A percentile compares a stretch with the other conserved stretches of the same genome.
These are phyloP conservation scores for Saxophila tyrrhenica DNA, from an alignment of 495 filamentous ascomycete genomes.

Conservation along the genomic window DNA sequence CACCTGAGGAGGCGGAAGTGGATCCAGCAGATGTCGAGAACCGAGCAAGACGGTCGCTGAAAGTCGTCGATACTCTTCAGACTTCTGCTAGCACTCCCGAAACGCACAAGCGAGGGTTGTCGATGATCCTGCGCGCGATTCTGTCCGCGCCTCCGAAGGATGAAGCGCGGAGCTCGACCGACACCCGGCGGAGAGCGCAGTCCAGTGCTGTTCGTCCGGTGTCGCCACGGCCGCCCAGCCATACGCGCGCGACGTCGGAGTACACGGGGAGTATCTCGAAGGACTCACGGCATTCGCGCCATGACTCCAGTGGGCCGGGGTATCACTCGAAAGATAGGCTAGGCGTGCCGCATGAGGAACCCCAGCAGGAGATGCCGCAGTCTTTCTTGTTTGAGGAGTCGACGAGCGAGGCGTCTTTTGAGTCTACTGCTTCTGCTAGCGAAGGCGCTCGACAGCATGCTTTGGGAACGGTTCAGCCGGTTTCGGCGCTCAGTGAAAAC, in stretches of 20 bases:
- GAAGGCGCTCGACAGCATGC: constrained; percentile 5
- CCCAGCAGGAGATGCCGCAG: constrained; percentile 12
- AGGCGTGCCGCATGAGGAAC: background rate
- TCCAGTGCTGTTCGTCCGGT: constrained; percentile 27
- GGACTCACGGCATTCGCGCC: constrained; percentile 17
- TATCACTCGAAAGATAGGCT: constrained; percentile 9
- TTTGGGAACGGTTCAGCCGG: background rate
- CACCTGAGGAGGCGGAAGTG: constrained; percentile 29
- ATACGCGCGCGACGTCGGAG: constrained; percentile 31
- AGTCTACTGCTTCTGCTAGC: constrained; percentile 13
- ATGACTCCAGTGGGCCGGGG: constrained; percentile 17
- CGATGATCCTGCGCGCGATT: constrained; percentile 59
- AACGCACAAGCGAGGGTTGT: constrained; percentile 66
- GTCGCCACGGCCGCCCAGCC: constrained; percentile 22
- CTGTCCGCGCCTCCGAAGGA: constrained; percentile 35
- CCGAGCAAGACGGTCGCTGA: constrained; percentile 39
- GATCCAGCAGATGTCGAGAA: constrained; percentile 49
- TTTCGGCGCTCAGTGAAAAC: constrained; percentile 12
- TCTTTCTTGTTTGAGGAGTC: constrained; percentile 29
- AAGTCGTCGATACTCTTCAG: constrained; percentile 57
- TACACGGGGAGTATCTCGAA: constrained; percentile 19
- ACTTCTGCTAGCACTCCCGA: constrained; percentile 60
- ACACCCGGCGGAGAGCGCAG: constrained; percentile 24
- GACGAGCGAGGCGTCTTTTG: constrained; percentile 21
- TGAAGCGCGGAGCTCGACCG: background rate